Percentiles rank a stretch among this genome's conserved stretches.
These are phyloP conservation scores for Apiospora phragmitis DNA, from an alignment of 2,329 filamentous ascomycete species.

Conservation along the genomic window DNA sequence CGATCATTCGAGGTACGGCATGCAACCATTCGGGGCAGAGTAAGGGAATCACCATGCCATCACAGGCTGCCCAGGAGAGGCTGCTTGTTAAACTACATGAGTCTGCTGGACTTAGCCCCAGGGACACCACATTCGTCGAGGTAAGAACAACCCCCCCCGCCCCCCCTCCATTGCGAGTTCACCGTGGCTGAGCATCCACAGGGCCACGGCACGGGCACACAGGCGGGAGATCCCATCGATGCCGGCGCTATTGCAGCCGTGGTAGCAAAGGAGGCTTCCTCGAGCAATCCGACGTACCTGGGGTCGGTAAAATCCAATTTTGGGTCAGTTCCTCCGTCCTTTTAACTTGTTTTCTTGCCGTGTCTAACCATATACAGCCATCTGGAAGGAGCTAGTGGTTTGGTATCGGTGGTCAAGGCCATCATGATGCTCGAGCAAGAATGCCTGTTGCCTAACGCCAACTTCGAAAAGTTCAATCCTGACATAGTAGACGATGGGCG, in stretches of 20 bases:
- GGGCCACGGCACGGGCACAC: background rate
- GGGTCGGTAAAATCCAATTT: background rate
- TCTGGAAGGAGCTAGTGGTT: background rate
- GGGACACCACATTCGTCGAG: slow-evolving; percentile 6
- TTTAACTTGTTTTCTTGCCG: background rate
- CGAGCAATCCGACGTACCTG: background rate
- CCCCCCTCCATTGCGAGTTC: too few species aligned
- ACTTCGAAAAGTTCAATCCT: background rate
- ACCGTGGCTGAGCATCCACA: background rate
- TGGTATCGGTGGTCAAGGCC: background rate
- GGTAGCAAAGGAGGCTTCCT: background rate
- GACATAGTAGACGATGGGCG: background rate
- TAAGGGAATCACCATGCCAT: slow-evolving; percentile 17
- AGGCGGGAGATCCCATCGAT: background rate
- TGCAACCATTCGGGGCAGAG: slow-evolving; percentile 22
- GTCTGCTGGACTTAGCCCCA: background rate
- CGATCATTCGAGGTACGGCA: slow-evolving; percentile 33
- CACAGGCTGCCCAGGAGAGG: slow-evolving; percentile 14
- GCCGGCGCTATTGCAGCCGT: background rate
- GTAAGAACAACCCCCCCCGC: background rate
- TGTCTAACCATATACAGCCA: background rate
- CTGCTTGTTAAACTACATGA: slow-evolving; percentile 15
- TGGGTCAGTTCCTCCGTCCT: background rate
- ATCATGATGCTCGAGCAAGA: background rate
- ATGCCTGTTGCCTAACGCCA: background rate